Conservation (phyloP, 352 stramenopile species). For the Blastocystis sp. region DNA sequence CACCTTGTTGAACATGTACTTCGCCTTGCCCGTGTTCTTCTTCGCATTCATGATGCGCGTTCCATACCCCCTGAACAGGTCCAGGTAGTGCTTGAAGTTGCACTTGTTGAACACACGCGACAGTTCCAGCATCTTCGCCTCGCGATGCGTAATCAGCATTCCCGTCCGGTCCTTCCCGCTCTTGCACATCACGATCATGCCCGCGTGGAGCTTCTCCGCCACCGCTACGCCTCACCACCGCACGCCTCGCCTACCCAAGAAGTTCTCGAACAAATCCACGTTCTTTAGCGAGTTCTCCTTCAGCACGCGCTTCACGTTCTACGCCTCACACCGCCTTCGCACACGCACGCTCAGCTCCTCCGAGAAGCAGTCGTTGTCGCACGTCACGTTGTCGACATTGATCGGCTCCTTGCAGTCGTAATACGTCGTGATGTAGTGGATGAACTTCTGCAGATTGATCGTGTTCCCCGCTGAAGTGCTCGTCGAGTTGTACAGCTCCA, state of each 20-base stretch:
- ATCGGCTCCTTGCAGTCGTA: constrained; percentile 46
- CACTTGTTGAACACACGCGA: constrained; percentile 11
- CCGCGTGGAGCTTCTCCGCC: constrained; percentile 32
- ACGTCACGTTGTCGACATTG: background rate
- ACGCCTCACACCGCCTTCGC: background rate
- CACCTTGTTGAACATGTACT: constrained; percentile 68
- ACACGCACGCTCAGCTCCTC: constrained; percentile 48
- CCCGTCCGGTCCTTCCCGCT: constrained; percentile 66
- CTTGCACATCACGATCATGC: constrained; percentile 66
- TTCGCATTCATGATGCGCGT: constrained; percentile 63
- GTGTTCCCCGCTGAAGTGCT: constrained; percentile 43
- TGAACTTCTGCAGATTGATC: constrained; percentile 41
- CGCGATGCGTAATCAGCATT: constrained; percentile 56
- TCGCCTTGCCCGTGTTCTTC: constrained; percentile 68
- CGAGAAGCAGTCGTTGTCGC: constrained; percentile 14
- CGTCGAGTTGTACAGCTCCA: constrained; percentile 53
- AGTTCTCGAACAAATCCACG: constrained; percentile 46
- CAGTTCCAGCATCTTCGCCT: constrained; percentile 16
- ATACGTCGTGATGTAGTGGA: constrained; percentile 49
- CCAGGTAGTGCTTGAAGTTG: constrained; percentile 20
- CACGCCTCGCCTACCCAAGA: background rate
- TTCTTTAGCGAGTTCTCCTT: constrained; percentile 43
- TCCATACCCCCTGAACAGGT: constrained; percentile 63
- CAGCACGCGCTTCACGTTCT: constrained; percentile 45
- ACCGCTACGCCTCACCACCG: background rate